Base-by-base conservation (phyloP, 441 rosid genomes). In the Eugenia klotzschiana region DNA sequence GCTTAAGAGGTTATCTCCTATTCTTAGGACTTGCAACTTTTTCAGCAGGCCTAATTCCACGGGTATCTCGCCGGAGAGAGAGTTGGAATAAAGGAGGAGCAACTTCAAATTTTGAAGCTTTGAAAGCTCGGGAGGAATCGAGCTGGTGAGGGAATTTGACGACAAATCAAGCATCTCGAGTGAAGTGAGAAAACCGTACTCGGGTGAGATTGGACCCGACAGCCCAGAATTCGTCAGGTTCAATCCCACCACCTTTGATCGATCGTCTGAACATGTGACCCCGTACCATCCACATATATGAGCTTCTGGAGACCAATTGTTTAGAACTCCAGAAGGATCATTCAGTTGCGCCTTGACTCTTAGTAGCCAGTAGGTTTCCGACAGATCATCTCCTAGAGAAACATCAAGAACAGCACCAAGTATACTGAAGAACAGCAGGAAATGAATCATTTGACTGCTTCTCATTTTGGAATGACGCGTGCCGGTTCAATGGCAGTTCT, bases 261-360 rank as follows among this genome's bases (percentile, higher is more conserved):
- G 87, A 84, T 93, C 93, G 72, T 51, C 86, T 40, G 94, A 90
- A 89, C 99, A 95, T 15, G 89, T 81, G 52, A 95, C 79, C 52
- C 99, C 95, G 79, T 87, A 85, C 98, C 98, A 96, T 83, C 88
- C 90, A 86, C 97, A 95, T 37, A 90, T 13, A 79, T 86, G 86
- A 87, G 86, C 84, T 84, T 79, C 81, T 26, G 80, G 79, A 74
- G 95, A 88, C 99, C 98, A 96, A 88, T 82, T 87, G 49, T 85
- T 83, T 20, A 96, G 92, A 88, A 84, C 84, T 80, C 92, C 92
- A 14, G 51, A 52, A 58, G 93, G 86, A 89, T 93, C 95, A 82
- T 86, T 87, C 16, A 94, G 84, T 77, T 89, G 90, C 50, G 92
- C 89, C 87, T 91, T 93, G 80, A 89, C 84, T 87, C 90, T 89